Conservation (phyloP, 768 basidiomycete genomes). For the Crassisporium funariophilum region DNA sequence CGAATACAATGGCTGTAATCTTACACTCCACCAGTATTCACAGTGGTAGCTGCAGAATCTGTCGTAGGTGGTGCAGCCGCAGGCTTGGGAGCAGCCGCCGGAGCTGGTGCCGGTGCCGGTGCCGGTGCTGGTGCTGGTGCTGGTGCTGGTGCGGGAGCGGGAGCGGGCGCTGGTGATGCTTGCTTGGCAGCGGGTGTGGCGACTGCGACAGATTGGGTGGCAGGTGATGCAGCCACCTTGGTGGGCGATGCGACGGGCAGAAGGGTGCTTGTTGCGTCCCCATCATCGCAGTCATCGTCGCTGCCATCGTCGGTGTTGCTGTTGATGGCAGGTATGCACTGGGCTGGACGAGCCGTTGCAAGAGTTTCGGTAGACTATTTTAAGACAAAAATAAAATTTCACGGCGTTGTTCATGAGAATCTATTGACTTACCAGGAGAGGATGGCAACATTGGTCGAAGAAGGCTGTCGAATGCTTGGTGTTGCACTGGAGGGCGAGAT, state of each 20-base stretch:
- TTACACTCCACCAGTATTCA: constrained; percentile 49
- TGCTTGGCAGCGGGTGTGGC: constrained; percentile 17
- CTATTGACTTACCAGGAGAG: constrained; percentile 52
- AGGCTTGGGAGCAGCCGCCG: constrained; percentile 4
- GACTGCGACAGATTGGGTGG: constrained; percentile 27
- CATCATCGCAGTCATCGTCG: constrained; percentile 19
- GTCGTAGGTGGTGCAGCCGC: constrained; percentile 12
- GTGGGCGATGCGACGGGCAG: constrained; percentile 29
- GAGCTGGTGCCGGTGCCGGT: constrained; percentile 2
- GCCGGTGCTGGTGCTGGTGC: constrained; percentile 15
- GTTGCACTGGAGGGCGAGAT: constrained; percentile 56
- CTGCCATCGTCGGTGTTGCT: constrained; percentile 21
- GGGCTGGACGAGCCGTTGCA: constrained; percentile 42
- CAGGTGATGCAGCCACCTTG: constrained; percentile 19
- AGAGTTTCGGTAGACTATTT: constrained; percentile 54
- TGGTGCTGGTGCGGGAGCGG: constrained; percentile 21
- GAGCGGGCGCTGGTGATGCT: constrained; percentile 12
- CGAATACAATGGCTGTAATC: constrained; percentile 18
- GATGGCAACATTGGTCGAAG: constrained; percentile 74
- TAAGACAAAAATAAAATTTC: constrained; percentile 3
- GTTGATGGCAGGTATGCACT: constrained; percentile 44
- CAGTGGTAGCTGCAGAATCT: constrained; percentile 15
- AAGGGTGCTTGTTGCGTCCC: constrained; percentile 11
- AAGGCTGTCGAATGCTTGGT: constrained; percentile 51
- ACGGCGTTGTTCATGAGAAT: constrained; percentile 1